Evolutionary conservation across 495 filamentous ascomycete species (phyloP), one percentile per base, ranked within the genome.

Genomic region (Recurvomyces mirabilis): DNA sequence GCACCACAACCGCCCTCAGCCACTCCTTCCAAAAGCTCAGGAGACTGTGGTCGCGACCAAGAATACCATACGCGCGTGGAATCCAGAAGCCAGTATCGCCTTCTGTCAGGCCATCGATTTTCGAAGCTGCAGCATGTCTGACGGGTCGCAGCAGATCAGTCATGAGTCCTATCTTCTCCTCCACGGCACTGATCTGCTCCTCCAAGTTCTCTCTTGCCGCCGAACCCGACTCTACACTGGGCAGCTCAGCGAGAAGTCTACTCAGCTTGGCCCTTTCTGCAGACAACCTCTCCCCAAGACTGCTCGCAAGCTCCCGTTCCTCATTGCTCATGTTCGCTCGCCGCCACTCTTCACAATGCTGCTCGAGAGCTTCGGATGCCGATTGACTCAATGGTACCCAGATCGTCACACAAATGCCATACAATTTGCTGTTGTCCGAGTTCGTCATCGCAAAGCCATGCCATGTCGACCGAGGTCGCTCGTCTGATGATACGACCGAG

Each of bases 1-100:
- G 91, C 30, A 94, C 87, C 21, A 87, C 72, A 15, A 98, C 72
- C 7, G 88, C 91, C 61, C 84, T 78, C 30, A 98, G 71, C 91
- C 91, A 98, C 59, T 98, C 91, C 61, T 98, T 98, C 91, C 91
- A 96, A 66, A 98, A 98, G 41, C 76, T 80, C 37, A 87, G 85
- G 68, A 91, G 73, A 41, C 74, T 81, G 21, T 68, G 68, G 59
- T 98, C 89, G 42, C 87, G 76, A 25, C 91, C 91, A 45, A 98
- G 73, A 42, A 98, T 81, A 39, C 91, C 91, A 59, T 89, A 98
- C 5, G 89, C 84, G 46, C 91, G 75, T 42, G 91, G 91, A 34
- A 88, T 88, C 91, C 91, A 98, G 43, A 98, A 80, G 5, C 91
- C 91, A 29, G 87, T 95, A 55, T 95, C 91, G 14, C 89, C 88